Evolutionary conservation across 805 yeast species (phyloP).

Genomic region (Sugiyamaella qingdaonensis): DNA sequence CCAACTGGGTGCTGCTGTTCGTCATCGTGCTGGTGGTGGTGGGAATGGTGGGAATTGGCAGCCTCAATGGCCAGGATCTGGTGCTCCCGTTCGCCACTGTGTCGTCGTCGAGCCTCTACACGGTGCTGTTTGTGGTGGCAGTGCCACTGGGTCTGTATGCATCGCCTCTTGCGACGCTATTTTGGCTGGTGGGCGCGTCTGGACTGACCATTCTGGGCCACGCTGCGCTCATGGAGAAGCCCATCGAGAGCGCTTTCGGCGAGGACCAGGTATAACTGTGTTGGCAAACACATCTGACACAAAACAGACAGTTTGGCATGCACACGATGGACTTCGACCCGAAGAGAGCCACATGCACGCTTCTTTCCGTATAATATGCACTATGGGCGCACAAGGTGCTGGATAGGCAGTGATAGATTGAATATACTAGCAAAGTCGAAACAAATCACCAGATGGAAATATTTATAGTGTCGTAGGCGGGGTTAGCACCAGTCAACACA

Average conservation of each 20-base stretch:
- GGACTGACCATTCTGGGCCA: slow-evolving; percentile 75
- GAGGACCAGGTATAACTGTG: slow-evolving; percentile 50
- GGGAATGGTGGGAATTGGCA: slow-evolving; percentile 76
- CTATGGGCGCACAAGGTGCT: not conserved
- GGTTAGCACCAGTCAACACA: too few species aligned
- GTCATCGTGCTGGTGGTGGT: slow-evolving; percentile 67
- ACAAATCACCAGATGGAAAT: not conserved
- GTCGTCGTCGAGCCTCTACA: slow-evolving; percentile 77
- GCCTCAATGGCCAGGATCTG: slow-evolving; percentile 78
- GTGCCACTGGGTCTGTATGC: slow-evolving; percentile 83
- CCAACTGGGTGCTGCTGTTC: slow-evolving; percentile 79
- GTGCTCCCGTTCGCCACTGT: slow-evolving; percentile 61
- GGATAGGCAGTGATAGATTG: not conserved
- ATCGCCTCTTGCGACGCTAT: slow-evolving; percentile 79
- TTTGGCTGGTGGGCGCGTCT: slow-evolving; percentile 90
- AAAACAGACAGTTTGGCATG: too few species aligned
- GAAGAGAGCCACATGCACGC: too few species aligned
- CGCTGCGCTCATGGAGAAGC: slow-evolving; percentile 90
- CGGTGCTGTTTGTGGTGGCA: slow-evolving; percentile 70
- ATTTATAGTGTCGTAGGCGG: too few species aligned
- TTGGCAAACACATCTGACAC: too few species aligned
- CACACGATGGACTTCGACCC: too few species aligned
- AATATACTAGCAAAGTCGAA: not conserved
- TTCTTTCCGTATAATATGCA: too few species aligned
- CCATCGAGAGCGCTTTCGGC: slow-evolving; percentile 89